A percentile compares a stretch with the other conserved stretches of the same genome.
phyloP scores from a whole-genome alignment of 331 rosid genomes.

The Pyrus hybrid region DNA sequence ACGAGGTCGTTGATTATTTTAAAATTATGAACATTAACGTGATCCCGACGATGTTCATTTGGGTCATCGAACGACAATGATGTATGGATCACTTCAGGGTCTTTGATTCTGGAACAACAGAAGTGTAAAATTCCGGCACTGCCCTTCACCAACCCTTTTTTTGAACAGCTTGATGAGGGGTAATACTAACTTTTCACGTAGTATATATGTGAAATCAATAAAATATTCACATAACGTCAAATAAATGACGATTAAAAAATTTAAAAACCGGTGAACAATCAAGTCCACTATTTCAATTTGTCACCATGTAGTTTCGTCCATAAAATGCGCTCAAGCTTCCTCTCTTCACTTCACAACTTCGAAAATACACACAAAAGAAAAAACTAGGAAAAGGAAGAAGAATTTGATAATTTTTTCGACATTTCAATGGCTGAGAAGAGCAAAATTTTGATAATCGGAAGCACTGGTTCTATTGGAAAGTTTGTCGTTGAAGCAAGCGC shows the following conservation, averaged over 20 bases:
- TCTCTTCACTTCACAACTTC: background rate
- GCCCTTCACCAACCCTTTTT: background rate
- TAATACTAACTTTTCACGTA: background rate
- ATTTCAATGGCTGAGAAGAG: slow-evolving; percentile 59
- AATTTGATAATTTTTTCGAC: background rate
- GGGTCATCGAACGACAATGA: background rate
- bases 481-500: slow-evolving; percentile 68
- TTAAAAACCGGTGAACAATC: background rate
- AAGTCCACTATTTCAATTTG: background rate
- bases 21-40: too few relatives aligned
- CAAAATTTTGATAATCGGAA: slow-evolving; percentile 80
- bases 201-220: background rate
- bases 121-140: background rate
- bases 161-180: background rate
- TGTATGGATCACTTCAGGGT: too few relatives aligned
- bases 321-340: background rate
- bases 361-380: background rate
- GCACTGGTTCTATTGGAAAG: slow-evolving; percentile 85
- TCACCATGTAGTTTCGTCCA: background rate
- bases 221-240: background rate
- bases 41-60: too few relatives aligned
- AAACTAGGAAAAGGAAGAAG: background rate
- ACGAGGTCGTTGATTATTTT: too few relatives aligned
- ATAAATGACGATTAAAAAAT: background rate
- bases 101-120: too few relatives aligned